Base-by-base conservation (phyloP, 805 yeast species). In the Sugiyamaella boreocaroliniensis region DNA sequence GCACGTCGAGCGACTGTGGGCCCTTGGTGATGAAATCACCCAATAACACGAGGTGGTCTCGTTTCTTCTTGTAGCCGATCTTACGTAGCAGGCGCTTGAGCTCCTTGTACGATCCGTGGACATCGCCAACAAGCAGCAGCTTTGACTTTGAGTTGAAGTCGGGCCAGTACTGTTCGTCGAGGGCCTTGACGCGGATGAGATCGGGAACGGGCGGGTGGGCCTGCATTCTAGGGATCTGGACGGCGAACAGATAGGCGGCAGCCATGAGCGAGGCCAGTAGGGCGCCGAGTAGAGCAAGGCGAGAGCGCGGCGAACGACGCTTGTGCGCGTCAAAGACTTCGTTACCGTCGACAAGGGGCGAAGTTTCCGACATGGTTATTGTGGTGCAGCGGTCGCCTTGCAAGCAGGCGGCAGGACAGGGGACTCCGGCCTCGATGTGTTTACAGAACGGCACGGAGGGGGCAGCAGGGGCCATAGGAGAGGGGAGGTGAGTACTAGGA, bases 11-110 rank as follows among this genome's bases (percentile, higher is more conserved):
- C 1, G 95, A 85, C 53, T 85, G 81, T 4, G 86, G 83, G 1
- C 98, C 98, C 64, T 90, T 92, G 48, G 89, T 76, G 15, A 87
- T 73, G 66, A 89, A 87, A 64, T 90, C 97, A 3, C 98, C 98
- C 18, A 89, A 68, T 19, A 89, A 70, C 1, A 90, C 69, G 12
- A 89, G 72, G 44, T 77, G 77, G 64, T 88, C 95, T 20, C 46
- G 48, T 16, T 58, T 43, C 8, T 66, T 60, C 18, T 71, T 61
- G 14, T 67, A 64, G 52, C 80, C 72, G 18, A 79, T 60, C 61
- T 79, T 76, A 8, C 72, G 61, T 51, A 90, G 68, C 42, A 92
- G 71, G 47, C 73, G 68, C 52, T 65, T 64, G 51, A 89, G 70
- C 61, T 80, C 80, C 7, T 73, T 68, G 60, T 74, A 80, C 59